Conservation (phyloP, 2,329 filamentous ascomycete genomes). For the Pseudogymnoascus pannorum region DNA sequence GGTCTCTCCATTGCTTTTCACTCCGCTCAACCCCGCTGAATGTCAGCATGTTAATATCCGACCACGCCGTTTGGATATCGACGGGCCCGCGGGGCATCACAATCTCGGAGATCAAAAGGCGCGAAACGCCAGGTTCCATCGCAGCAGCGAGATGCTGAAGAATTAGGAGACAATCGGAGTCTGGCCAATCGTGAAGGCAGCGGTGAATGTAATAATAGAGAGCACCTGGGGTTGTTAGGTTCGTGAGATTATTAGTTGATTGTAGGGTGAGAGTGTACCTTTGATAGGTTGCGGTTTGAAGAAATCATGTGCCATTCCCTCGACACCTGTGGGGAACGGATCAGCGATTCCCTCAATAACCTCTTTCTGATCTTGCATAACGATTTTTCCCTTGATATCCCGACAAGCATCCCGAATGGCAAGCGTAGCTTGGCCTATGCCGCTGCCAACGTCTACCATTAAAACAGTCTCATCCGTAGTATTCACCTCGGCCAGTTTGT, state of each 20-base stretch:
- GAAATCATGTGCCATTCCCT: slow-evolving; percentile 27
- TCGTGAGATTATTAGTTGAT: background rate
- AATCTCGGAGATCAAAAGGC: slow-evolving; percentile 25
- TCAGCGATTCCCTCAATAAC: slow-evolving; percentile 14
- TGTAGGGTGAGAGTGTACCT: slow-evolving; percentile 9
- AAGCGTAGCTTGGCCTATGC: slow-evolving; percentile 14
- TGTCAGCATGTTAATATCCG: slow-evolving; percentile 15
- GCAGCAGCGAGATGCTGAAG: slow-evolving; percentile 26
- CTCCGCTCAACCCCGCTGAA: slow-evolving; percentile 14
- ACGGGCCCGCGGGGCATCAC: slow-evolving; percentile 18
- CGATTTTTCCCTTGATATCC: slow-evolving; percentile 16
- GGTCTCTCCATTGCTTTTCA: slow-evolving; percentile 12
- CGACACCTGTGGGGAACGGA: slow-evolving; percentile 17
- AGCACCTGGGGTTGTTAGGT: slow-evolving; percentile 20
- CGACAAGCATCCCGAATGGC: slow-evolving; percentile 12
- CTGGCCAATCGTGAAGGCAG: slow-evolving; percentile 36
- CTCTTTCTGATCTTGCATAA: slow-evolving; percentile 21
- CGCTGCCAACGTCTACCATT: slow-evolving; percentile 18
- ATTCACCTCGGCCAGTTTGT: slow-evolving; percentile 16
- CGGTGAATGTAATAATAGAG: slow-evolving; percentile 30
- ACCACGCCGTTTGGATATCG: slow-evolving; percentile 11
- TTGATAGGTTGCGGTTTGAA: slow-evolving; percentile 30
- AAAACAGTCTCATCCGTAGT: slow-evolving; percentile 22
- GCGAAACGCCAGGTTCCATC: slow-evolving; percentile 26
- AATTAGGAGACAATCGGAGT: slow-evolving; percentile 28